Base-by-base conservation (phyloP, 371 early-diverging fungal genomes). In the Apophysomyces trapeziformis region DNA sequence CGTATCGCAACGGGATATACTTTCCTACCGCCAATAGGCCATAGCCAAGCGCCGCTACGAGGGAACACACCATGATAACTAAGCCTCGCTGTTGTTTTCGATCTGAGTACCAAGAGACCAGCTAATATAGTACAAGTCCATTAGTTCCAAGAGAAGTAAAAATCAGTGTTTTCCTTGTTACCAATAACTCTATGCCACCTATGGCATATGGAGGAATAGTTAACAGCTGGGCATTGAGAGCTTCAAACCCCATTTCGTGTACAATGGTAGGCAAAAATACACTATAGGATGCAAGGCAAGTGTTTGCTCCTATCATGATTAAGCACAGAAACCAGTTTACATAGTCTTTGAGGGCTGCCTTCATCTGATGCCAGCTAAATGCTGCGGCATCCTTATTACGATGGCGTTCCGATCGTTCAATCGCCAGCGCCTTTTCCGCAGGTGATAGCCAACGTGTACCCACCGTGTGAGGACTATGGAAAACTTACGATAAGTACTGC, bases 1-100 rank as follows among this genome's bases (percentile, higher is more conserved):
- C 39, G 56, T 79, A 79, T 60, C 71, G 73, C 38, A 68, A 67
- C 6, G 67, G 57, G n/a, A 69, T 14, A 12, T 63, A 64, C 11
- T 57, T 50, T 2, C 73, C 70, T 1, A 72, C 43, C 8, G 61
- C 38, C 4, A 61, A 36, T 32, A 69, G 59, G 26, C 60, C 38
- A 14, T 69, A 69, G 0, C 69, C 69, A 13, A 65, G 21, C 1
- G 56, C 50, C n/a, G 65, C 39, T 3, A 58, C 14, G 13, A n/a
- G 11, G 7, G 54, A 12, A 9, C 59, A 59, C 8, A 38, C 9
- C 18, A 11, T 12, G 5, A 16, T 14, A 14, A n/a, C n/a, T 14
- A 39, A 57, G 1, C 64, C 61, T 14, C 68, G 68, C 38, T 68
- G 68, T 36, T 26, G 11, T 2, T 32, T 45, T 7, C 63, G 47